Base-by-base conservation (phyloP, 148 eudicot genomes). In the Arctostaphylos glauca region DNA sequence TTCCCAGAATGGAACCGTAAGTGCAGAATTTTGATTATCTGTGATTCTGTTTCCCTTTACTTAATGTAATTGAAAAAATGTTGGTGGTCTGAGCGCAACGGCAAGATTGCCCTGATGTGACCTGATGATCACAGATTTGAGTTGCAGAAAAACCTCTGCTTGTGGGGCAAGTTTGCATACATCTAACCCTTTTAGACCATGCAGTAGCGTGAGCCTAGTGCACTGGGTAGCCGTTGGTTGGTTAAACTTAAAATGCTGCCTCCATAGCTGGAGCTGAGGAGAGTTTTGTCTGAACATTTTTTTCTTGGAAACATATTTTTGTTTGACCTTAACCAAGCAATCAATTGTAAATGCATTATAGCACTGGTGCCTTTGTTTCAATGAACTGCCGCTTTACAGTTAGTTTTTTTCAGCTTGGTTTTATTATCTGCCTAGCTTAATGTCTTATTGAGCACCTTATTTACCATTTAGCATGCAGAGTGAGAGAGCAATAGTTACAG, bases 401-500 rank as follows among this genome's bases (percentile, higher is more conserved):
- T 31, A 31, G 38, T 31, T 14, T 31, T 6, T 8, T n/a, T 31
- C n/a, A 4, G 6, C 5, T 78, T 58, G 7, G 12, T 82, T 76
- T 82, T 10, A 62, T 38, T 9, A 70, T 44, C 58, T 55, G n/a
- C 60, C 79, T 81, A 44, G 12, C 54, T 10, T 64, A 79, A 9
- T 79, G 73, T 82, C 82, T 85, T 77, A 88, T 90, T 77, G 66
- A 76, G 81, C 83, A 88, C 64, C 87, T 76, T 86, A 87, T 87
- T 81, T 88, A 84, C 88, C 59, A 85, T 78, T 86, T 94, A 94
- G 98, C 90, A 76, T 96, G 88, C 99, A 96, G 99, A 94, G 92
- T 93, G 97, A 96, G 90, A 92, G 93, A 89, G 99, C 99, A 54
- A 96, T 96, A 86, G 99, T 96, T 76, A 96, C 99, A 70, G 93